These are phyloP conservation scores for Saccharomycopsis vini DNA, from an alignment of 805 yeast genomes.

Conservation along the genomic window DNA sequence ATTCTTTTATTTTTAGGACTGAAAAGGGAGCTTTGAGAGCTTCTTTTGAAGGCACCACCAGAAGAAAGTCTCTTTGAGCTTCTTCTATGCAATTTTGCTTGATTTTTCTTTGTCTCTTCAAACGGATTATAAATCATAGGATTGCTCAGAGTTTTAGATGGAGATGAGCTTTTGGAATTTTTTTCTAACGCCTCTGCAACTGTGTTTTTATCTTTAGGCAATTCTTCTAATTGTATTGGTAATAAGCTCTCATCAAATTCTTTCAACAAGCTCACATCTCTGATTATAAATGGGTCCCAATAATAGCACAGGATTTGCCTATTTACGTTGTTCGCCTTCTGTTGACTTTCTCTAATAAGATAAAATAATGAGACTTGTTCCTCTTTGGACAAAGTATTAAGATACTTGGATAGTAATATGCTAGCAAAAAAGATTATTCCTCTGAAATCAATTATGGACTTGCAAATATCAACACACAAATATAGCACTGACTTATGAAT, in stretches of 20 bases:
- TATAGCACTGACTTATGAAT: constrained; percentile 49
- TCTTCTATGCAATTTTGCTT: constrained; percentile 12
- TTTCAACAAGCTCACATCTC: constrained; percentile 36
- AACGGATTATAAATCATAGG: constrained; percentile 18
- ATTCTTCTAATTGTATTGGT: constrained; percentile 16
- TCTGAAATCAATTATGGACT: constrained; percentile 37
- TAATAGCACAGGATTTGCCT: constrained; percentile 32
- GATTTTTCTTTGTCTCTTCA: constrained; percentile 15
- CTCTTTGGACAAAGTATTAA: constrained; percentile 41
- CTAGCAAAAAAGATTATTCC: constrained; percentile 41
- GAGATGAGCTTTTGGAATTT: neutral
- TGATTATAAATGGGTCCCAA: constrained; percentile 67
- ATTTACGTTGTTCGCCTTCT: constrained; percentile 22
- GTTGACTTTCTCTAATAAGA: constrained; percentile 27
- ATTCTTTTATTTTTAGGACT: neutral
- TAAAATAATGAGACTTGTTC: constrained; percentile 44
- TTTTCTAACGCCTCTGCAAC: constrained; percentile 5
- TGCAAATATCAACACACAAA: constrained; percentile 44
- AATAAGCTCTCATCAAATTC: constrained; percentile 18
- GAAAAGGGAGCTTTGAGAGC: neutral
- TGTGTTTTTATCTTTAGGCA: constrained; percentile 15
- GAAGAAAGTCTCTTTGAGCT: constrained; percentile 10
- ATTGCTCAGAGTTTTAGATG: neutral
- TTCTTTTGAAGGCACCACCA: neutral
- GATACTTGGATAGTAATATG: constrained; percentile 45